These are phyloP conservation scores for Lophiostoma macrostomum DNA, from an alignment of 495 filamentous ascomycete genomes.

Conservation along the genomic window DNA sequence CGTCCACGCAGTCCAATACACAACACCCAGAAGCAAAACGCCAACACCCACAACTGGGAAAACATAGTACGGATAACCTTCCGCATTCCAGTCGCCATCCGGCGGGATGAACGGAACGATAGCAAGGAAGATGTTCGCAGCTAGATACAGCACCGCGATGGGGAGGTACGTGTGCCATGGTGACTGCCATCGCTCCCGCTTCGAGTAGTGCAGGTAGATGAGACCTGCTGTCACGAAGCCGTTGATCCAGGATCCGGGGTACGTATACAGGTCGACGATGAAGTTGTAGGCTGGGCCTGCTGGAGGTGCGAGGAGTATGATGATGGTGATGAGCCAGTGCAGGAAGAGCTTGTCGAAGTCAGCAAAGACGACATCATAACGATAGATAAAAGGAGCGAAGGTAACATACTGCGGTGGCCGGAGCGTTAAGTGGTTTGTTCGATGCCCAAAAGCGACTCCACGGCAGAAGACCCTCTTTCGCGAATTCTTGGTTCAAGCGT, in stretches of 20 bases:
- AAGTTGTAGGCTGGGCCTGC: slow-evolving; percentile 45
- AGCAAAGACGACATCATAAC: too few species aligned
- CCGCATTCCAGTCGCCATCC: slow-evolving; percentile 28
- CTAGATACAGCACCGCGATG: slow-evolving; percentile 39
- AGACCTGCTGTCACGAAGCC: slow-evolving; percentile 49
- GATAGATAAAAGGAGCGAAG: background rate
- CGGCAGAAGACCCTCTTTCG: slow-evolving; percentile 25
- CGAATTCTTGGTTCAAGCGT: slow-evolving; percentile 30
- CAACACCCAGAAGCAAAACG: slow-evolving; percentile 40
- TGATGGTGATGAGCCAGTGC: slow-evolving; percentile 48
- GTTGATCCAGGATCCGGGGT: slow-evolving; percentile 54
- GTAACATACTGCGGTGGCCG: slow-evolving; percentile 26
- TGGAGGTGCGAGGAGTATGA: slow-evolving; percentile 48
- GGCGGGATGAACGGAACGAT: slow-evolving; percentile 49
- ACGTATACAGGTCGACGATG: slow-evolving; percentile 53
- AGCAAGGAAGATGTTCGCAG: slow-evolving; percentile 43
- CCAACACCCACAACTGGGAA: slow-evolving; percentile 46
- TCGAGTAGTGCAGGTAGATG: slow-evolving; percentile 49
- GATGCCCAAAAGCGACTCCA: slow-evolving; percentile 28
- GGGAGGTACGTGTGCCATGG: slow-evolving; percentile 42
- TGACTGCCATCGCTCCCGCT: slow-evolving; percentile 45
- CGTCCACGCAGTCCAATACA: slow-evolving; percentile 46
- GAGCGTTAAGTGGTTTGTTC: slow-evolving; percentile 30
- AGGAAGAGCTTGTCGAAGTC: slow-evolving; percentile 40
- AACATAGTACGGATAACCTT: slow-evolving; percentile 46